phyloP scores from a whole-genome alignment of 2,329 filamentous ascomycete species.

The Aaosphaeria arxii region DNA sequence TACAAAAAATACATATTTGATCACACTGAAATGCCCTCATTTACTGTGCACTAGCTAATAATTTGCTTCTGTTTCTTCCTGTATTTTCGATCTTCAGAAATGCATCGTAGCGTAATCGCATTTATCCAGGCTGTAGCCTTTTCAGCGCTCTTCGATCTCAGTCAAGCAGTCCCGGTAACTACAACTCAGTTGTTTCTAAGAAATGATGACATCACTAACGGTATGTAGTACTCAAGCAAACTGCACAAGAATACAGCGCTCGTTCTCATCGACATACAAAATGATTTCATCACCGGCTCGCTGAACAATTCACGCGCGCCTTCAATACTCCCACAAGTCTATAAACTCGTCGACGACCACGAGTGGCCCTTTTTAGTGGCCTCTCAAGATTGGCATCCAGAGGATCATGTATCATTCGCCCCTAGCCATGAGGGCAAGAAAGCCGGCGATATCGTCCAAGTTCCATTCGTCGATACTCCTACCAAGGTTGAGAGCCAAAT shows the following conservation, averaged over 20 bases:
- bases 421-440: constrained; percentile 10
- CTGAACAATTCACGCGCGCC: constrained; percentile 15
- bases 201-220: too few species aligned
- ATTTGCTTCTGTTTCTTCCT: too few species aligned
- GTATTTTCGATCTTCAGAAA: too few species aligned
- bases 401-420: constrained; percentile 17
- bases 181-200: too few species aligned
- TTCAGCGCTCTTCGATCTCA: too few species aligned
- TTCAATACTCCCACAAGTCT: constrained; percentile 17
- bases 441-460: constrained; percentile 10
- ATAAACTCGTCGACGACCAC: constrained; percentile 18
- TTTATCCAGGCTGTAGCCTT: too few species aligned
- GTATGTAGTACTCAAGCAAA: constrained; percentile 11
- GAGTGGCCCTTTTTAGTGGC: constrained; percentile 21
- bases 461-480: constrained; percentile 16
- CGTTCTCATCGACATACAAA: constrained; percentile 23
- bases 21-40: too few species aligned
- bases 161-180: too few species aligned
- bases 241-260: constrained; percentile 17
- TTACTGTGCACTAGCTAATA: too few species aligned
- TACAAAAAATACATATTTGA: too few species aligned
- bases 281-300: constrained; percentile 22
- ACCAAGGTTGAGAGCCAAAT: constrained; percentile 14
- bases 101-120: too few species aligned
- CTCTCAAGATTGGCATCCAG: constrained; percentile 21